Percentiles rank a stretch among this genome's conserved stretches.
Conservation (phyloP, 352 stramenopile genomes). For the Globisporangium lucens region DNA sequence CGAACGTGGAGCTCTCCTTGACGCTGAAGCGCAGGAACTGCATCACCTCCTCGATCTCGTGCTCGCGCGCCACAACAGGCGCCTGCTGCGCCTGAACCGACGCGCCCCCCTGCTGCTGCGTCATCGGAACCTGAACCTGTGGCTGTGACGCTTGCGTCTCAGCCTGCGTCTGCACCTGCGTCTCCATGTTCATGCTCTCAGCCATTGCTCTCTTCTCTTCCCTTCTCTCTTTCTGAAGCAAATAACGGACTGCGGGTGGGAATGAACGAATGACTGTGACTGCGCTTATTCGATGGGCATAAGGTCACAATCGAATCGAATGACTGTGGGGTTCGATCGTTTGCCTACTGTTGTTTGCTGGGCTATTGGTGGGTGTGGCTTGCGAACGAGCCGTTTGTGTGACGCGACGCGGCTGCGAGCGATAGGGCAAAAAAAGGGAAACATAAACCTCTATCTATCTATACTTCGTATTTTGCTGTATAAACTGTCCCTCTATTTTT, state of each 20-base stretch:
- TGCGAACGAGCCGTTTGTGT: not conserved
- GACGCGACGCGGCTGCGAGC: too few species aligned
- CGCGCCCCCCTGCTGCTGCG: too few species aligned
- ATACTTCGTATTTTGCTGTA: too few species aligned
- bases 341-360: not conserved
- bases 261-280: not conserved
- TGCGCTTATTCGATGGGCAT: constrained; percentile 6
- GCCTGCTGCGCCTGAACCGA: not conserved
- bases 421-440: too few species aligned
- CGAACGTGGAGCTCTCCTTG: constrained; percentile 66
- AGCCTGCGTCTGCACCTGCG: not conserved
- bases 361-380: not conserved
- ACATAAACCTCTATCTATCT: too few species aligned
- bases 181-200: not conserved
- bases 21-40: constrained; percentile 83
- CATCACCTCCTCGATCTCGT: constrained; percentile 87
- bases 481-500: too few species aligned
- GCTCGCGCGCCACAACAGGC: constrained; percentile 30
- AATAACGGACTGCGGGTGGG: constrained; percentile 3
- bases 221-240: not conserved
- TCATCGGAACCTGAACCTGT: not conserved
- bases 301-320: not conserved
- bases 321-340: not conserved
- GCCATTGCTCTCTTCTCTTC: not conserved
- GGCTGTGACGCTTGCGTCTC: not conserved